Evolutionary conservation across 306 rosid species (phyloP).

Genomic region (Fagus crenata): DNA sequence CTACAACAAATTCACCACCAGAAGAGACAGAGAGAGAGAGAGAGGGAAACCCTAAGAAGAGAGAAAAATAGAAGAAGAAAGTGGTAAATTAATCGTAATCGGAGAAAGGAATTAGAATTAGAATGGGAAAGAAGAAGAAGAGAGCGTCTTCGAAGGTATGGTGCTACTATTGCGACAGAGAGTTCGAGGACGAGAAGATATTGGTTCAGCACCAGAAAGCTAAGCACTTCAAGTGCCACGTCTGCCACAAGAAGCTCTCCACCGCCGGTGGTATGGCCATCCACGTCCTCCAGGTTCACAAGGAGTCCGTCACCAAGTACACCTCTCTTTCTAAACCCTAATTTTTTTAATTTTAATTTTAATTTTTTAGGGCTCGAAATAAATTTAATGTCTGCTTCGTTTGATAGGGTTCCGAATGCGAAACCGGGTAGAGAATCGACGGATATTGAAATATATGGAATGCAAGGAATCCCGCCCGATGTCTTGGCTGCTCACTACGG

Average conservation of each 20-base stretch:
- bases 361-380: no score
- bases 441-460: conserved; percentile 96
- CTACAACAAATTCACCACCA: no score
- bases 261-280: conserved; percentile 99
- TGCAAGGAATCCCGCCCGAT: conserved; percentile 99
- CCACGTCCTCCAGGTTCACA: conserved; percentile 98
- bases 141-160: conserved; percentile 90
- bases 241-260: conserved; percentile 97
- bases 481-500: conserved; percentile 94
- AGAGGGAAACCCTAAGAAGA: no score
- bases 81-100: background rate
- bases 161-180: conserved; percentile 98
- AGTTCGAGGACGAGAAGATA: conserved; percentile 97
- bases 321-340: background rate
- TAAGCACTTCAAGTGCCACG: conserved; percentile 96
- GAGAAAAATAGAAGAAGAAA: conserved; percentile 74
- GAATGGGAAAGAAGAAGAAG: conserved; percentile 98
- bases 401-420: conserved; percentile 87
- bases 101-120: background rate
- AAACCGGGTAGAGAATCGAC: conserved; percentile 87
- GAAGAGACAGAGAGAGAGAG: no score
- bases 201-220: conserved; percentile 99
- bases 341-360: background rate
- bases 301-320: conserved; percentile 91
- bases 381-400: background rate